A percentile compares a stretch with the other conserved stretches of the same genome.
Evolutionary conservation across 140 eudicot species (phyloP).

Genomic region (Stevia rebaudiana): DNA sequence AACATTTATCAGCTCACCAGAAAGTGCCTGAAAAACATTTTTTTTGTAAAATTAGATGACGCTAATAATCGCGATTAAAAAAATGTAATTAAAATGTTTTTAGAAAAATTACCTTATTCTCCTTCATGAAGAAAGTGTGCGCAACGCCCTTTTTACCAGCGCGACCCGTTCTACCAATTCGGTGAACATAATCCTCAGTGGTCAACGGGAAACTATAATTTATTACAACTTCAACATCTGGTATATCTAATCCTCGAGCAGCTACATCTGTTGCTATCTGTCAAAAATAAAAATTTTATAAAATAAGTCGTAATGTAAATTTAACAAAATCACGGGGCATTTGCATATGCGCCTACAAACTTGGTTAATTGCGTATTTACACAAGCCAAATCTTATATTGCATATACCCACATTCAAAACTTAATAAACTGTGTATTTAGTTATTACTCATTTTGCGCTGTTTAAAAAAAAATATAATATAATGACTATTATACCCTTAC

Average conservation of each 20-base stretch:
- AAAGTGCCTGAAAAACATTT: slow-evolving; percentile 48
- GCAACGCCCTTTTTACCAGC: slow-evolving; percentile 99
- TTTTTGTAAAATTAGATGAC: not conserved
- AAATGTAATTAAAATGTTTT: not conserved
- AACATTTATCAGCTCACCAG: slow-evolving; percentile 94
- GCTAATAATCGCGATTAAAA: not conserved
- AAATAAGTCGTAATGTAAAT: not conserved
- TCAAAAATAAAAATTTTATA: not conserved
- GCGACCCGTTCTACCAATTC: slow-evolving; percentile 97
- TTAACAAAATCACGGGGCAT: not conserved
- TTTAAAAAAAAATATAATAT: no score
- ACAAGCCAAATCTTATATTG: no score
- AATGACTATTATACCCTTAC: no score
- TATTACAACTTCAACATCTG: slow-evolving; percentile 94
- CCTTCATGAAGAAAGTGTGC: slow-evolving; percentile 91
- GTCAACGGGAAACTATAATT: slow-evolving; percentile 96
- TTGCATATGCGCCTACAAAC: no score
- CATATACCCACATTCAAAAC: no score
- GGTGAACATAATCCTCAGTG: slow-evolving; percentile 93
- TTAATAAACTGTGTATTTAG: no score
- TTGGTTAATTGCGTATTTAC: no score
- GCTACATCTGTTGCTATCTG: slow-evolving; percentile 99
- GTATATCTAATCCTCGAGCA: slow-evolving; percentile 95
- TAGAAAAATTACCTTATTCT: slow-evolving; percentile 67
- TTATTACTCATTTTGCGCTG: no score